phyloP scores from a whole-genome alignment of 169 alveolate genomes.

The Eimeria maxima region DNA sequence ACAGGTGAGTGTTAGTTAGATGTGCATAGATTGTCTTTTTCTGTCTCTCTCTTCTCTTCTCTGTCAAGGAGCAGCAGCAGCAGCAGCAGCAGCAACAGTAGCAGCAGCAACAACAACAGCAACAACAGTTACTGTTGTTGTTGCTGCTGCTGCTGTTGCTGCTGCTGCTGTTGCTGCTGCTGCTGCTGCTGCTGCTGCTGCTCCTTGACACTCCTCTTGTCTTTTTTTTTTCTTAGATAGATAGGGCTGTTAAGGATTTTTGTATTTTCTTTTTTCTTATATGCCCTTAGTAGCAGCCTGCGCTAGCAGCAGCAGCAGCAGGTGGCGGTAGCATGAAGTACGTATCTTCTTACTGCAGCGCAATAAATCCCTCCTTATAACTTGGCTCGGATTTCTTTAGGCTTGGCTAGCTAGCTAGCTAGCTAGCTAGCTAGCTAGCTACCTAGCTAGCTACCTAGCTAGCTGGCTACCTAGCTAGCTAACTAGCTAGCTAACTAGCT shows the following conservation, averaged over 20 bases:
- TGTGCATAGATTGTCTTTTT: neutral
- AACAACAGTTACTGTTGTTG: neutral
- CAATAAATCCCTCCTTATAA: neutral
- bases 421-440: no score
- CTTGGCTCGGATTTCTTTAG: no score
- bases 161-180: neutral
- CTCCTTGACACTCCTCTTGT: no score
- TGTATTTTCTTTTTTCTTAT: neutral
- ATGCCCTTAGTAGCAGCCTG: neutral
- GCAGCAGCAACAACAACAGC: no score
- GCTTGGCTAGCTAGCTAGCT: no score
- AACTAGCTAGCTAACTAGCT: no score
- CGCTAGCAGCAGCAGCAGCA: no score
- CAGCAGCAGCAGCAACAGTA: constrained; percentile 3
- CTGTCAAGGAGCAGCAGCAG: neutral
- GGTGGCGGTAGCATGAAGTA: no score
- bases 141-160: constrained; percentile 28
- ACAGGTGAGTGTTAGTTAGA: neutral
- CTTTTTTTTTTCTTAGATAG: neutral
- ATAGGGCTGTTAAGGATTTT: neutral
- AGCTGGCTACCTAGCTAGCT: no score
- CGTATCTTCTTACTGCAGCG: neutral
- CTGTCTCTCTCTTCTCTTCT: neutral
- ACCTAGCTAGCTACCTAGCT: no score
- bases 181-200: no score